These are phyloP conservation scores for Gynostemma pentaphyllum DNA, from an alignment of 306 rosid species.

Conservation along the genomic window DNA sequence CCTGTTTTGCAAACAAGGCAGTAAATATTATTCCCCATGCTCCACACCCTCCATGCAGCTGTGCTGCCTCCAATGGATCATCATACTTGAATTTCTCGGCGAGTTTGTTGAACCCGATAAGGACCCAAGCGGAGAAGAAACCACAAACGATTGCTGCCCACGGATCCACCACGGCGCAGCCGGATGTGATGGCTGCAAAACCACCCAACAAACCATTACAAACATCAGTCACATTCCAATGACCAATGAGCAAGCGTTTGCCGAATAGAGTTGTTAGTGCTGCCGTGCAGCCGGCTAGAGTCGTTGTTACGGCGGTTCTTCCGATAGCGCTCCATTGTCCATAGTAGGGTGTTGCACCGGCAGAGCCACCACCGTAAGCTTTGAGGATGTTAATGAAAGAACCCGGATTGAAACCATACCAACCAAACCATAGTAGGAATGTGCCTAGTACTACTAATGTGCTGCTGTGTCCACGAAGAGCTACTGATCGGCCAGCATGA, in stretches of 20 bases:
- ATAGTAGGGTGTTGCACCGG: slow-evolving; percentile 19
- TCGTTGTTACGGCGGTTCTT: slow-evolving; percentile 51
- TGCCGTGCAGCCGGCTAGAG: slow-evolving; percentile 41
- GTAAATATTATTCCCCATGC: slow-evolving; percentile 49
- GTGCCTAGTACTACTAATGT: slow-evolving; percentile 42
- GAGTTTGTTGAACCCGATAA: slow-evolving; percentile 32
- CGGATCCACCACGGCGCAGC: slow-evolving; percentile 50
- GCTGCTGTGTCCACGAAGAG: slow-evolving; percentile 46
- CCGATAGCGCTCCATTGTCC: slow-evolving; percentile 61
- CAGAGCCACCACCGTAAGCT: too few relatives aligned
- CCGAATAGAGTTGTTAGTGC: slow-evolving; percentile 42
- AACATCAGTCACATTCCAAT: slow-evolving; percentile 47
- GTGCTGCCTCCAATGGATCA: slow-evolving; percentile 53
- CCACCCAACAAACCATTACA: slow-evolving; percentile 59
- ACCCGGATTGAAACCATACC: slow-evolving; percentile 68
- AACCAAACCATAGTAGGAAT: slow-evolving; percentile 48
- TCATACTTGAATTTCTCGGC: slow-evolving; percentile 39
- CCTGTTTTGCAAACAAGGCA: slow-evolving; percentile 33
- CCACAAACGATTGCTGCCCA: slow-evolving; percentile 65
- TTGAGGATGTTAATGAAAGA: slow-evolving; percentile 37
- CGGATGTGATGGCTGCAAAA: slow-evolving; percentile 44
- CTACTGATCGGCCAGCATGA: slow-evolving; percentile 25
- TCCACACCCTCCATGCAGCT: slow-evolving; percentile 56
- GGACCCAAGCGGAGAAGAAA: slow-evolving; percentile 45
- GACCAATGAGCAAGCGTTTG: slow-evolving; percentile 31